Evolutionary conservation across 2,329 filamentous ascomycete genomes (phyloP).

Genomic region (Cytospora chrysosperma): DNA sequence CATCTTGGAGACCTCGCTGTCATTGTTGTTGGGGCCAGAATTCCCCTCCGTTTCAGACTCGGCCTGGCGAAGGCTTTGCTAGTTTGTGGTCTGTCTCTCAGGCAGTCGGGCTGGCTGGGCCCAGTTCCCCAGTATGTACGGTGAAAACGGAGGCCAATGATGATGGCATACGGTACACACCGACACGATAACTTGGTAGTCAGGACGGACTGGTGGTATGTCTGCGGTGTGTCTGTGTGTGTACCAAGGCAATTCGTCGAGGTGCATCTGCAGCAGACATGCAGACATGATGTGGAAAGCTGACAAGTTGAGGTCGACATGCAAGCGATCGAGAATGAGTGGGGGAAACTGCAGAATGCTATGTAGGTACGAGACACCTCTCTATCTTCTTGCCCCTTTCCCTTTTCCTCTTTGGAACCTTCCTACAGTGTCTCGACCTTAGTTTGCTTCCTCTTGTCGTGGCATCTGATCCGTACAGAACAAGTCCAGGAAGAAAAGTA

Average conservation of each 20-base stretch:
- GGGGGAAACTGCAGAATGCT: not conserved
- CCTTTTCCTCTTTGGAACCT: not conserved
- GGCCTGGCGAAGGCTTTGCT: not conserved
- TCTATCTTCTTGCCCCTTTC: not conserved
- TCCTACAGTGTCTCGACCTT: not conserved
- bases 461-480: no score
- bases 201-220: not conserved
- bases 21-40: not conserved
- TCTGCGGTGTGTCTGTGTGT: no score
- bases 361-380: not conserved
- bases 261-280: constrained; percentile 2
- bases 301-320: not conserved
- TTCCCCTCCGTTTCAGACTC: not conserved
- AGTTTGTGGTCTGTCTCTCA: not conserved
- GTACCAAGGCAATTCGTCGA: constrained; percentile 1
- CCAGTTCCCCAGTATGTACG: not conserved
- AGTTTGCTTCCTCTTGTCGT: not conserved
- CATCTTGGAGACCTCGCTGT: not conserved
- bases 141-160: not conserved
- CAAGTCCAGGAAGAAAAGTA: no score
- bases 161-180: not conserved
- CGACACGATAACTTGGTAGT: not conserved
- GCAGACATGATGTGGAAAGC: not conserved
- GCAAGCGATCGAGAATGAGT: not conserved
- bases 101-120: not conserved